Evolutionary conservation across 805 yeast species (phyloP).

Genomic region (Millerozyma acaciae): DNA sequence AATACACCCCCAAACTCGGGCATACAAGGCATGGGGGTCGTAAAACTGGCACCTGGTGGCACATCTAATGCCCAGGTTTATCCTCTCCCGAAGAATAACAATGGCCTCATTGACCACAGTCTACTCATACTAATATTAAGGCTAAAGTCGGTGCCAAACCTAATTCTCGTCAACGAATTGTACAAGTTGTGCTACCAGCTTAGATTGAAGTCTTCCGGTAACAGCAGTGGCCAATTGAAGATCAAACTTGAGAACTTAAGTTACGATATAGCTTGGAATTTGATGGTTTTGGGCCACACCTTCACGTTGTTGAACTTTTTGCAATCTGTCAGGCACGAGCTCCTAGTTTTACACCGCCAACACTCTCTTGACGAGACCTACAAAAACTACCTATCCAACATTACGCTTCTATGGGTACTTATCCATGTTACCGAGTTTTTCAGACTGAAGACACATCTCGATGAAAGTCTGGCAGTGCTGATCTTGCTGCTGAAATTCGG

Average conservation of each 20-base stretch:
- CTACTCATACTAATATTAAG: constrained; percentile 34
- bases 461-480: too few relatives aligned
- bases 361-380: constrained; percentile 2
- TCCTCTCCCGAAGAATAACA: constrained; percentile 37
- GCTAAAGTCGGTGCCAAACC: constrained; percentile 40
- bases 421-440: not conserved
- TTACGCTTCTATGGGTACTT: constrained; percentile 12
- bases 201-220: constrained; percentile 18
- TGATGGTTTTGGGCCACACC: constrained; percentile 28
- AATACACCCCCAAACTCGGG: constrained; percentile 7
- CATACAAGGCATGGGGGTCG: not conserved
- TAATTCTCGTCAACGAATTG: constrained; percentile 39
- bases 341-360: constrained; percentile 7
- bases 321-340: constrained; percentile 18
- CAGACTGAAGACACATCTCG: too few relatives aligned
- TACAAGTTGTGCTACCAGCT: constrained; percentile 41
- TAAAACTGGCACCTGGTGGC: not conserved
- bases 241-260: constrained; percentile 17
- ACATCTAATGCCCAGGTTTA: constrained; percentile 13
- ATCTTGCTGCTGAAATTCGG: too few relatives aligned
- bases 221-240: not conserved
- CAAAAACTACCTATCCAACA: constrained; percentile 17
- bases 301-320: constrained; percentile 24
- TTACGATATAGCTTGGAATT: constrained; percentile 28
- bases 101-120: constrained; percentile 21